A percentile compares a stretch with the other conserved stretches of the same genome.
Evolutionary conservation across 257 asterid genomes (phyloP).

Genomic region (Lavandula angustifolia): DNA sequence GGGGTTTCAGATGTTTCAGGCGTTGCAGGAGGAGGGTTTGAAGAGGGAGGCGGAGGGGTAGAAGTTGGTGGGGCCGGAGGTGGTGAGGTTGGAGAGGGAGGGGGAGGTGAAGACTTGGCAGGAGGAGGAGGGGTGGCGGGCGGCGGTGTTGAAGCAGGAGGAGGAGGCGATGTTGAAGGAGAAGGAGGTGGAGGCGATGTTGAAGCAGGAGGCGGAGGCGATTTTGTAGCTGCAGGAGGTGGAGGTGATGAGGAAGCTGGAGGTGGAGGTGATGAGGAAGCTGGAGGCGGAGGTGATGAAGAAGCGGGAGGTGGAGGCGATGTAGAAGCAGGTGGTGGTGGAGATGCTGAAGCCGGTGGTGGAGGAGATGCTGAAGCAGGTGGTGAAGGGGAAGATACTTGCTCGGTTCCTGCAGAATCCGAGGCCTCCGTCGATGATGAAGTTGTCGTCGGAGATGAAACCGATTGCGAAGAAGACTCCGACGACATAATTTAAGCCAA

Average conservation of each 20-base stretch:
- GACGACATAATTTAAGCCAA: slow-evolving; percentile 20
- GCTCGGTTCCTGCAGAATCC: too few species aligned
- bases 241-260: too few species aligned
- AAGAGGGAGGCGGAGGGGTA: slow-evolving; percentile 26
- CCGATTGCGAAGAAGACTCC: slow-evolving; percentile 20
- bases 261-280: too few species aligned
- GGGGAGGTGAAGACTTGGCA: background rate
- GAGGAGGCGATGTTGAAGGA: background rate
- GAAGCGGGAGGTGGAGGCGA: too few species aligned
- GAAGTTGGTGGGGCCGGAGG: slow-evolving; percentile 16
- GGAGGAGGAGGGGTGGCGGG: slow-evolving; percentile 22
- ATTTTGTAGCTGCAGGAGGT: slow-evolving; percentile 9
- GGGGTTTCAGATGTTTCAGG: background rate
- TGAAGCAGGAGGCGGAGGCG: slow-evolving; percentile 22
- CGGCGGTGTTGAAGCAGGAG: background rate
- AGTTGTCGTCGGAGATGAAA: slow-evolving; percentile 33
- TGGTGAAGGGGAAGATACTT: background rate
- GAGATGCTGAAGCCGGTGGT: too few species aligned
- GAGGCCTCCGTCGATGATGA: background rate
- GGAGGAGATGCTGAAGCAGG: too few species aligned
- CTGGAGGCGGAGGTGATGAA: too few species aligned
- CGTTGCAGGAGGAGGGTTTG: slow-evolving; percentile 22
- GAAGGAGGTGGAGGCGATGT: background rate
- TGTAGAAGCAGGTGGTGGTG: too few species aligned
- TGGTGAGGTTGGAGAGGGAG: slow-evolving; percentile 6